Evolutionary conservation across 1,284 basidiomycete genomes (phyloP), one percentile per base, ranked within the genome.

Genomic region (Fomitiporia mediterranea): DNA sequence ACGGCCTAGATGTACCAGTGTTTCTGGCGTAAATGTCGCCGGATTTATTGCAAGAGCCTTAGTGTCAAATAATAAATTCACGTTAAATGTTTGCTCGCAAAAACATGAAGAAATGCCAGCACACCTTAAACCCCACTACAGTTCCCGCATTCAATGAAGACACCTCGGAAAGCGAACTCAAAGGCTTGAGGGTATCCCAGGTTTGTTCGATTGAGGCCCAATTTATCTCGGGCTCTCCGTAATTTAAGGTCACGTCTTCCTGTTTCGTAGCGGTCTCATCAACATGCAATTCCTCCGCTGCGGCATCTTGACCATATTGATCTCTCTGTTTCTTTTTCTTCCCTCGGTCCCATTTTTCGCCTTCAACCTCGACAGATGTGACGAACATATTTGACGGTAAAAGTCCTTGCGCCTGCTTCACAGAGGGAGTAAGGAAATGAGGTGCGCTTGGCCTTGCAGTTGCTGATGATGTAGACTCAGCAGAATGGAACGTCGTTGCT

Each of bases 331-430:
- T 58, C 49, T 58, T 65, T 23, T 63, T 59, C 53, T 70, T 70
- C 59, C 69, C 69, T 35, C 57, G 51, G 65, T 67, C 46, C 50
- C 53, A 59, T 8, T 19, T 53, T 2, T 74, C 79, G 34, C 74
- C 76, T 64, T 86, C 84, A 8, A 86, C 83, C 62, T 86, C 83
- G 3, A 86, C 73, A 59, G 77, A 82, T 4, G 83, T 86, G 30
- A 88, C 81, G 59, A 87, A 81, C 66, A 87, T 71, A 56, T 83
- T 82, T 5, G 71, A 62, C 3, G 84, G 83, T n/a, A 86, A 62
- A 46, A 69, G 60, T 11, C 79, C 79, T 1, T 61, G 63, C 23
- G 72, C 74, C 59, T 79, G 75, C 57, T 77, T 75, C 66, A 84
- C 79, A 1, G 83, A 89, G 0, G 88, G 88, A 1, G 87, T 82